Percentiles rank a stretch among this genome's conserved stretches.
phyloP scores from a whole-genome alignment of 768 basidiomycete species.

The Mycena capillaripes region DNA sequence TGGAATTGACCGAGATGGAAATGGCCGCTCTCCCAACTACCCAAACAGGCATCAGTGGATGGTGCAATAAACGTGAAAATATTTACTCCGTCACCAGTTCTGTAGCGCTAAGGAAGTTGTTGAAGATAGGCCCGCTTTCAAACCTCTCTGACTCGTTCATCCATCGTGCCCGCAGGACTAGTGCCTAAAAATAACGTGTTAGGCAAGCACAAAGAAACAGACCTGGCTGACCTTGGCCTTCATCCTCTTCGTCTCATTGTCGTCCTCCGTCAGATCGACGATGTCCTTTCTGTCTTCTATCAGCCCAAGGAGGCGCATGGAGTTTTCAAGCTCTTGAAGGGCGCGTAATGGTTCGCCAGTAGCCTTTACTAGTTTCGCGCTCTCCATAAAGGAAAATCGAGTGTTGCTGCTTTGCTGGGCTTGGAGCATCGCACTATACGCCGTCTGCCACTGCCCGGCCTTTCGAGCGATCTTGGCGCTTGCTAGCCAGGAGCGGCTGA shows the following conservation, averaged over 20 bases:
- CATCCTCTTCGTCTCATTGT: constrained; percentile 63
- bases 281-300: constrained; percentile 57
- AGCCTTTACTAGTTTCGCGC: constrained; percentile 86
- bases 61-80: background rate
- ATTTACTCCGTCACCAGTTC: constrained; percentile 64
- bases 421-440: constrained; percentile 95
- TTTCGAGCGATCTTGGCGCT: constrained; percentile 98
- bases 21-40: constrained; percentile 86
- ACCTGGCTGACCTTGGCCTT: constrained; percentile 75
- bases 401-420: constrained; percentile 79
- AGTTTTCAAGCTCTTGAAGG: constrained; percentile 87
- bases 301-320: constrained; percentile 68
- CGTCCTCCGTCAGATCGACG: constrained; percentile 72
- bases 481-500: constrained; percentile 89
- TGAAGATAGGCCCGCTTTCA: constrained; percentile 72
- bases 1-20: constrained; percentile 93
- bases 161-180: constrained; percentile 90
- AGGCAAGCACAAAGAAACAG: background rate
- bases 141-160: constrained; percentile 92
- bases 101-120: constrained; percentile 67
- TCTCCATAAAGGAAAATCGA: constrained; percentile 89
- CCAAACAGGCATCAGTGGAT: constrained; percentile 15
- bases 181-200: constrained; percentile 62
- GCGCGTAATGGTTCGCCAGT: constrained; percentile 88
- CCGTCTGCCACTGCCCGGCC: constrained; percentile 95